A percentile compares a stretch with the other conserved stretches of the same genome.
These are phyloP conservation scores for Dactylellina drechsleri DNA, from an alignment of 2,329 filamentous ascomycete genomes.

Conservation along the genomic window DNA sequence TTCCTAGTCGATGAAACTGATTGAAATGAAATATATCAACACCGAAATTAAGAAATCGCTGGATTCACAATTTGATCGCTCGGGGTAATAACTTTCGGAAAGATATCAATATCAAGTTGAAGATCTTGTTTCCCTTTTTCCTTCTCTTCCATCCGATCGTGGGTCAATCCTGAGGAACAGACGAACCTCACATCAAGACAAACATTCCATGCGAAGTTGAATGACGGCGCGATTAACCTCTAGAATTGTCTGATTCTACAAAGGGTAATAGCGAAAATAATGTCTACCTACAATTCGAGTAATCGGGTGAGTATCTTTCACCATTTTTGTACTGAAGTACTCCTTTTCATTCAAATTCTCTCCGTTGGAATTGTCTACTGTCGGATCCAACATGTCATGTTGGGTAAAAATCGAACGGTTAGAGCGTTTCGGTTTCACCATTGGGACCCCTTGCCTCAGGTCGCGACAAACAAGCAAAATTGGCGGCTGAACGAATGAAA, in stretches of 20 bases:
- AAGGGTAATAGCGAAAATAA: too few species aligned
- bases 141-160: constrained; percentile 2
- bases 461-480: constrained; percentile 18
- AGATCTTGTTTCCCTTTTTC: constrained; percentile 6
- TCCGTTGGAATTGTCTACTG: background rate
- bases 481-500: background rate
- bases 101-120: background rate
- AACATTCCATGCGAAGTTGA: background rate
- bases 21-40: too few species aligned
- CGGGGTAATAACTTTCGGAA: too few species aligned
- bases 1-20: too few species aligned
- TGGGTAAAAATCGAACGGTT: constrained; percentile 5
- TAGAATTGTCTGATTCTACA: background rate
- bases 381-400: constrained; percentile 14
- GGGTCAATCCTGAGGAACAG: constrained; percentile 10
- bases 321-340: too few species aligned
- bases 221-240: background rate
- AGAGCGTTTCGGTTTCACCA: constrained; percentile 42
- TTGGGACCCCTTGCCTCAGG: constrained; percentile 29
- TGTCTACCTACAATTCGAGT: too few species aligned
- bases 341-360: background rate
- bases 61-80: too few species aligned
- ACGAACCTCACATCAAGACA: constrained; percentile 23
- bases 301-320: too few species aligned
- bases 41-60: too few species aligned